Evolutionary conservation across 306 rosid genomes (phyloP).

Genomic region (Mimosa bimucronata): DNA sequence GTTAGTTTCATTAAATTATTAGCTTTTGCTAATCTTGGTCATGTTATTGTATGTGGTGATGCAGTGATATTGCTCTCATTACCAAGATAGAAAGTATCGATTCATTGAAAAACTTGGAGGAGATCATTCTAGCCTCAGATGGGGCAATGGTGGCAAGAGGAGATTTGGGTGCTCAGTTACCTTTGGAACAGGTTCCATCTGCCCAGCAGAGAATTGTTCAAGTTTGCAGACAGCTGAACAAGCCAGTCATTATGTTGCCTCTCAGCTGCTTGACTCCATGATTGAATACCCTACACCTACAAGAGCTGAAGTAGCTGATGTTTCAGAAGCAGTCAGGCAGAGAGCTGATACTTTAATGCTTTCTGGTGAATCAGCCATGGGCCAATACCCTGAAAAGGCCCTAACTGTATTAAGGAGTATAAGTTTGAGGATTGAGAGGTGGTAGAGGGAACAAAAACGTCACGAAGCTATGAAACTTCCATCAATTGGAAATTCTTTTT

Average conservation of each 20-base stretch:
- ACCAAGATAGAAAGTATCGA: constrained; percentile 98
- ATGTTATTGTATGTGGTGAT: constrained; percentile 33
- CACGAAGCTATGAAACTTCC: constrained; percentile 81
- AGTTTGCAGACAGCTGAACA: constrained; percentile 91
- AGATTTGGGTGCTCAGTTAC: constrained; percentile 98
- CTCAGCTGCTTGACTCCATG: constrained; percentile 98
- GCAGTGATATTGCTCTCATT: constrained; percentile 81
- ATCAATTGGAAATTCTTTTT: constrained; percentile 71
- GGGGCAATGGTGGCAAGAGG: constrained; percentile 99
- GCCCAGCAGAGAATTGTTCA: constrained; percentile 96
- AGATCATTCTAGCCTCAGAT: constrained; percentile 85
- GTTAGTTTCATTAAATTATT: constrained; percentile 25
- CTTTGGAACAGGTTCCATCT: constrained; percentile 93
- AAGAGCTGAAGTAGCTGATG: constrained; percentile 99
- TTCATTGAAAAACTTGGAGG: constrained; percentile 94
- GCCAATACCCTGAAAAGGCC: constrained; percentile 97
- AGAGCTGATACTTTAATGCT: constrained; percentile 99
- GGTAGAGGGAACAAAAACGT: constrained; percentile 98
- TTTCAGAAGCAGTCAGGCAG: constrained; percentile 99
- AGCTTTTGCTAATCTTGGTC: constrained; percentile 7
- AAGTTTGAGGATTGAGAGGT: constrained; percentile 93
- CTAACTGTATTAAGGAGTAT: constrained; percentile 91
- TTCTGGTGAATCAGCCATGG: constrained; percentile 99
- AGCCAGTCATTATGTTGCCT: constrained; percentile 98
- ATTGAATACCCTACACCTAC: constrained; percentile 99